Evolutionary conservation across 148 eudicot species (phyloP).

Genomic region (Spergularia bocconei): DNA sequence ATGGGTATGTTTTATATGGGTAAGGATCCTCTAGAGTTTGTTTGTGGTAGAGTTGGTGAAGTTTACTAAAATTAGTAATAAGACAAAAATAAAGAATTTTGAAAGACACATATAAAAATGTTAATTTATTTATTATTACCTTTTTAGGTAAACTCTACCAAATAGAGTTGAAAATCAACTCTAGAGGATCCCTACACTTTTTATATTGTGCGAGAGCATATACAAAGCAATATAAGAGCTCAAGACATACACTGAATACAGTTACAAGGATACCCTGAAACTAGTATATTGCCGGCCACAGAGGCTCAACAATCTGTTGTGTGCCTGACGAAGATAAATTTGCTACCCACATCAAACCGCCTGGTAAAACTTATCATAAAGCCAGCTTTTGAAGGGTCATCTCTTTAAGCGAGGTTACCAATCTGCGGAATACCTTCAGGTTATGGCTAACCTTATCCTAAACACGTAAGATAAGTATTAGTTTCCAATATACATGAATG

Average conservation of each 20-base stretch:
- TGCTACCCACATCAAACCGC: neutral
- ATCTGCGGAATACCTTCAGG: conserved; percentile 74
- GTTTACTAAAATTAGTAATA: too few species aligned
- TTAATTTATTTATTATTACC: too few species aligned
- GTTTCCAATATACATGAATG: neutral
- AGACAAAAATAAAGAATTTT: too few species aligned
- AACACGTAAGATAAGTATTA: neutral
- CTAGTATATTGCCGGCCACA: neutral
- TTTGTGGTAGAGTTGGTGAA: too few species aligned
- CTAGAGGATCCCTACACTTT: too few species aligned
- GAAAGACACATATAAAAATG: too few species aligned
- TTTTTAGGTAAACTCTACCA: too few species aligned
- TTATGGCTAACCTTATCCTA: conserved; percentile 87
- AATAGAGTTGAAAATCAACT: too few species aligned
- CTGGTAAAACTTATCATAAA: conserved; percentile 11
- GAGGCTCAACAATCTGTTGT: neutral
- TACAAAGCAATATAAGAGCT: too few species aligned
- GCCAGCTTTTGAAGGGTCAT: conserved; percentile 47
- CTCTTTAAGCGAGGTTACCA: conserved; percentile 78
- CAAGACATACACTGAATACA: neutral
- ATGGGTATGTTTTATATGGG: too few species aligned
- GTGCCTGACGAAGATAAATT: neutral
- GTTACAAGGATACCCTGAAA: neutral
- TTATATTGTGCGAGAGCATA: too few species aligned
- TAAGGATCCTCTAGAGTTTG: too few species aligned